Base-by-base conservation (phyloP, 306 rosid genomes). In the Adenanthera pavonina region DNA sequence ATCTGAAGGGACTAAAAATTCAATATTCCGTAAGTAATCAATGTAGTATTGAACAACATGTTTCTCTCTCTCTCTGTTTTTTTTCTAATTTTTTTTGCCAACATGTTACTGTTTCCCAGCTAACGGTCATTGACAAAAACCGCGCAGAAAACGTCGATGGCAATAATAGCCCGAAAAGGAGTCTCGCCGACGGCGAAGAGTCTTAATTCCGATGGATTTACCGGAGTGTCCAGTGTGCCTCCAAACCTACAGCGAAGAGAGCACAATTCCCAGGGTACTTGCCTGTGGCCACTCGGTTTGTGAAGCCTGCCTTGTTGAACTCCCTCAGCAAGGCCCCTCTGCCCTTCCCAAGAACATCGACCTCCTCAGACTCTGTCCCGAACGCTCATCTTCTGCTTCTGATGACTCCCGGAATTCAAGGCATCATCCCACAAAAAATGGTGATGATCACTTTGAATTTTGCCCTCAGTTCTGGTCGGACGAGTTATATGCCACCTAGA, bases 171-270 rank as follows among this genome's bases (percentile, higher is more conserved):
- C 6, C 3, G 19, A 12, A 38, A n/a, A 9, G 7, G 7, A 74
- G 36, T 12, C 6, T 36, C 48, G 7, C 0, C 34, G 12, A 46
- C 46, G 54, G 77, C 17, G 65, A 8, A 53, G 41, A 71, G 36
- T 74, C 53, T 7, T 7, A 56, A 53, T 6, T 41, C 62, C 57
- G 65, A 88, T 91, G 97, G 98, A 90, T 88, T 43, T 53, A 64
- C 92, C 97, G 82, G 99, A 95, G 87, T 93, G 99, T 64, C 97
- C 99, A 0, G 97, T 95, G 34, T 95, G 99, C 84, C 89, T 95
- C 5, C 91, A 91, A 70, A 85, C 74, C 77, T 95, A 88, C 90
- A 89, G 90, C 90, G 91, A 87, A 79, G 77, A 51, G 11, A 56
- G 13, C 48, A 82, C 87, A 13, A 56, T 93, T 47, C 99, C 99